Conservation (phyloP, 768 basidiomycete genomes). For the Kwoniella sp. region DNA sequence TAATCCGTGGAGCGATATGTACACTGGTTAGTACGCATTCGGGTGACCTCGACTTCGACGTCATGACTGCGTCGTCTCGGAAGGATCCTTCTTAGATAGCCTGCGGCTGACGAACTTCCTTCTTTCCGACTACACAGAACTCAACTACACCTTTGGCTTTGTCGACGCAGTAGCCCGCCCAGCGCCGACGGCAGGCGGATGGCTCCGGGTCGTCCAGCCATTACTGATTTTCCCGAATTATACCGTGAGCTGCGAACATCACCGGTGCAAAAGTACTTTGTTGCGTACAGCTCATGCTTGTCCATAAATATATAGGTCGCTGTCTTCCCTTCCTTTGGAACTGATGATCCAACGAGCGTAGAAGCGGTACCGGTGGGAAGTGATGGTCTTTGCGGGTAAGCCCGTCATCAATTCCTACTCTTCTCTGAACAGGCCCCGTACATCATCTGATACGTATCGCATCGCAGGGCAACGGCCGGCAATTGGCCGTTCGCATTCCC, state of each 20-base stretch:
- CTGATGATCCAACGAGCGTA: constrained; percentile 20
- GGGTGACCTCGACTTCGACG: too few relatives aligned
- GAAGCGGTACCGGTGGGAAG: constrained; percentile 32
- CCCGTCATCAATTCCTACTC: not conserved
- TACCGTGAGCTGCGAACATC: constrained; percentile 39
- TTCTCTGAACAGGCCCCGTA: not conserved
- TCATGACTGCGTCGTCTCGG: not conserved
- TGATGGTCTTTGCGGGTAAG: constrained; percentile 49
- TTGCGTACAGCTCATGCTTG: not conserved
- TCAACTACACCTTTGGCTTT: constrained; percentile 52
- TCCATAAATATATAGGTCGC: constrained; percentile 34
- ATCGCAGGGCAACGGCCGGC: constrained; percentile 34
- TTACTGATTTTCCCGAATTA: constrained; percentile 52
- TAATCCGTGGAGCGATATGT: constrained; percentile 42
- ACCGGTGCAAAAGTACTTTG: too few relatives aligned
- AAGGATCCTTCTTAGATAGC: not conserved
- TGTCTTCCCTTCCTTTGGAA: constrained; percentile 42
- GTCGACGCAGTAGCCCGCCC: constrained; percentile 49
- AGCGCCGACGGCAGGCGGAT: constrained; percentile 43
- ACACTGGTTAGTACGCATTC: constrained; percentile 38
- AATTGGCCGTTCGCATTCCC: constrained; percentile 39
- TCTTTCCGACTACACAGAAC: constrained; percentile 25
- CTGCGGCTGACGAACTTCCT: not conserved
- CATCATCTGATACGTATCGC: constrained; percentile 7
- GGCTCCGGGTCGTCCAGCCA: constrained; percentile 47